Conservation (phyloP, 306 rosid genomes). For the Castanea crenata region DNA sequence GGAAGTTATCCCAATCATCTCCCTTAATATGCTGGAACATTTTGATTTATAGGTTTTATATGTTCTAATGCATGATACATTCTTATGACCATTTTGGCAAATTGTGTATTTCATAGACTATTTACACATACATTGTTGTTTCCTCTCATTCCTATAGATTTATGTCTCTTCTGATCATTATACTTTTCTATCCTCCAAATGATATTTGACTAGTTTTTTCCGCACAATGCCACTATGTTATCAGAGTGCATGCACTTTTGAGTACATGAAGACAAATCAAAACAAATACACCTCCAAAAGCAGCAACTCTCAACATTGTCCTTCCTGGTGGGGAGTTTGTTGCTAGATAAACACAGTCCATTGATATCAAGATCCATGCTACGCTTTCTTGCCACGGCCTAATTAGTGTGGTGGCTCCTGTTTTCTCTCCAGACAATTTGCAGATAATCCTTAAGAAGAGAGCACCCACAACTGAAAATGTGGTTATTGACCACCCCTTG, state of each 20-base stretch:
- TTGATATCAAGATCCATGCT: constrained; percentile 52
- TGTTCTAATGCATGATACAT: background rate
- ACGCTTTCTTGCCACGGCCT: constrained; percentile 42
- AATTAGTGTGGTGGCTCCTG: constrained; percentile 25
- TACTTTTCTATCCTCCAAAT: constrained; percentile 10
- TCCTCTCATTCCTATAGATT: constrained; percentile 1
- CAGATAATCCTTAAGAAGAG: constrained; percentile 62
- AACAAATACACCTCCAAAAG: constrained; percentile 52
- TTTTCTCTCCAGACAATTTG: constrained; percentile 34
- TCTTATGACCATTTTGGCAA: background rate
- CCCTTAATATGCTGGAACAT: constrained; percentile 4
- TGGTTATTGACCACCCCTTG: constrained; percentile 80
- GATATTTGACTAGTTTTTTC: constrained; percentile 5
- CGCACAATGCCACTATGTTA: constrained; percentile 11
- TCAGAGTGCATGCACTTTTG: constrained; percentile 14
- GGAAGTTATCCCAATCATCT: constrained; percentile 6
- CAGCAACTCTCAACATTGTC: constrained; percentile 39
- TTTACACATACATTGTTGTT: background rate
- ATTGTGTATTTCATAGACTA: background rate
- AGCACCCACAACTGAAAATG: constrained; percentile 61
- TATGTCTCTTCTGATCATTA: background rate
- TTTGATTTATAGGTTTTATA: background rate
- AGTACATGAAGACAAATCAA: constrained; percentile 32
- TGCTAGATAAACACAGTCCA: constrained; percentile 55
- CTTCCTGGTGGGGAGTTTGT: constrained; percentile 52